phyloP scores from a whole-genome alignment of 176 grass and related monocot genomes.

The Echinochloa phyllopogon region DNA sequence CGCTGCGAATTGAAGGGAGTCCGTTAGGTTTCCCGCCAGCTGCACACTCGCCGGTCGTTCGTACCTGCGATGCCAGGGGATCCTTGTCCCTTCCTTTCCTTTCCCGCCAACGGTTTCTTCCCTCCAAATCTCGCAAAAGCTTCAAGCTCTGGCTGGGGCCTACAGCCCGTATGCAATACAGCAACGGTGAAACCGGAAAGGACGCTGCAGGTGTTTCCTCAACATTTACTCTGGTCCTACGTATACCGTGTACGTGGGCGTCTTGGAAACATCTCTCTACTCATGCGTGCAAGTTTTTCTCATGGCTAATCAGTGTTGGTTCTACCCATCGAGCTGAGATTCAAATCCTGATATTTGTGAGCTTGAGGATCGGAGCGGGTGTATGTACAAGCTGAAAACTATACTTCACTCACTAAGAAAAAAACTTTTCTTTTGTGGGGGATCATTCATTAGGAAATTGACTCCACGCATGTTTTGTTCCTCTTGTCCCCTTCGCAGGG shows the following conservation, averaged over 20 bases:
- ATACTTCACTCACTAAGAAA: no score
- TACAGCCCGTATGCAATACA: not conserved
- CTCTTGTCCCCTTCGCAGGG: not conserved
- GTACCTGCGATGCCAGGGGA: not conserved
- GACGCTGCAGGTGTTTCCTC: not conserved
- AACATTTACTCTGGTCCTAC: not conserved
- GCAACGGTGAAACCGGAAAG: not conserved
- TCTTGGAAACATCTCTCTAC: no score
- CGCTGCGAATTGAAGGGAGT: conserved; percentile 1
- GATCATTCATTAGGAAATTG: not conserved
- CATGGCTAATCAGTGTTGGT: no score
- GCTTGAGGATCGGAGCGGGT: no score
- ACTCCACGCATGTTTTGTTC: not conserved
- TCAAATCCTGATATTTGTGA: no score
- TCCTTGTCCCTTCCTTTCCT: not conserved
- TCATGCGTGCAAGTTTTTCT: no score
- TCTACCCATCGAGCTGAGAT: no score
- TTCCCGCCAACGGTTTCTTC: conserved; percentile 23
- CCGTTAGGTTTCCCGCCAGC: conserved; percentile 44
- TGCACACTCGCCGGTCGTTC: not conserved
- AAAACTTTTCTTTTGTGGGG: not conserved
- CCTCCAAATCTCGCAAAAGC: not conserved
- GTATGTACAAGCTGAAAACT: no score
- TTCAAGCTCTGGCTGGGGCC: not conserved
- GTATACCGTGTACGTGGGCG: not conserved